phyloP scores from a whole-genome alignment of 768 basidiomycete species.

The Daedaleopsis sinensis region DNA sequence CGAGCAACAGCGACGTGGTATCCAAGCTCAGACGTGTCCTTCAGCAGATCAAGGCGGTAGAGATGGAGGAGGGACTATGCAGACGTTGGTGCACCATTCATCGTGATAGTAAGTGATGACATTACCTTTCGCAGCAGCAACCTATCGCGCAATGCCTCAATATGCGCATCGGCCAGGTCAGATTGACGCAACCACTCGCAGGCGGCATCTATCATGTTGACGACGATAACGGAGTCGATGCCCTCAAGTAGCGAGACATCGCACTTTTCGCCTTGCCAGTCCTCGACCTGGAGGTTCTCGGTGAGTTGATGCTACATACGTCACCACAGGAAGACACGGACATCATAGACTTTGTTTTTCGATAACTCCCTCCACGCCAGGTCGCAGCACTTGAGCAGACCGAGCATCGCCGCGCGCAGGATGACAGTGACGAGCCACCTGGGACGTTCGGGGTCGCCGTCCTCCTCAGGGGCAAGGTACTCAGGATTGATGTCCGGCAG shows the following conservation, averaged over 20 bases:
- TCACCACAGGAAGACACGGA: constrained; percentile 39
- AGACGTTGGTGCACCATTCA: background rate
- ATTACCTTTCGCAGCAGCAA: constrained; percentile 62
- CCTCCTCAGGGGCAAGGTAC: constrained; percentile 42
- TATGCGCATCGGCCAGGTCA: constrained; percentile 5
- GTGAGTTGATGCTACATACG: background rate
- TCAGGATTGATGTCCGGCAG: constrained; percentile 64
- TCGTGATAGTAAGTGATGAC: background rate
- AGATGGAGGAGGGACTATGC: constrained; percentile 52
- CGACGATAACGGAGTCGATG: constrained; percentile 53
- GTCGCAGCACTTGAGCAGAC: constrained; percentile 80
- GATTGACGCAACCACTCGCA: constrained; percentile 53
- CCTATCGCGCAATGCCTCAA: constrained; percentile 52
- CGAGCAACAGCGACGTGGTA: constrained; percentile 44
- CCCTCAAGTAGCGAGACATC: constrained; percentile 76
- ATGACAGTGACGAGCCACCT: constrained; percentile 67
- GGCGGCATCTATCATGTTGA: constrained; percentile 62
- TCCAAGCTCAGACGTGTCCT: constrained; percentile 40
- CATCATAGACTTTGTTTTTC: constrained; percentile 78
- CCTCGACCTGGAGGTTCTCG: constrained; percentile 62
- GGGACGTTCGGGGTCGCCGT: constrained; percentile 51
- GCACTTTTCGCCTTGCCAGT: constrained; percentile 90
- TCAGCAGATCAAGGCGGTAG: constrained; percentile 45
- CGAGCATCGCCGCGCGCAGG: constrained; percentile 66
- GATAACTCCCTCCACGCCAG: constrained; percentile 80